A percentile compares a stretch with the other conserved stretches of the same genome.
These are phyloP conservation scores for Didymella exigua DNA, from an alignment of 2,329 filamentous ascomycete genomes.

Conservation along the genomic window DNA sequence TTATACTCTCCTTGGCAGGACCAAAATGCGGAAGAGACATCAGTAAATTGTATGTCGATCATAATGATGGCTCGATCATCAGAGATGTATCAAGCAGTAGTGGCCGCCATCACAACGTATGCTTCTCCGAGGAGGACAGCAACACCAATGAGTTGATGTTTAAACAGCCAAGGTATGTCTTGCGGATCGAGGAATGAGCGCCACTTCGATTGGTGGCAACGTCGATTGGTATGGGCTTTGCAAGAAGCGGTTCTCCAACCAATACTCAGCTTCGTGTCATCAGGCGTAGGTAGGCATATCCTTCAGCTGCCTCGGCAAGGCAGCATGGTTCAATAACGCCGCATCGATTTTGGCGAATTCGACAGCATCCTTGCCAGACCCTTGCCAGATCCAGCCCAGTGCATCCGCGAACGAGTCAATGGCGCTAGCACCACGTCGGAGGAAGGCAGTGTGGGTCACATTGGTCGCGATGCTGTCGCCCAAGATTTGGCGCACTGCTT, in stretches of 20 bases:
- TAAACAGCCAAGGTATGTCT: slow-evolving; percentile 22
- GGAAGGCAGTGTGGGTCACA: not conserved
- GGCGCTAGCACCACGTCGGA: not conserved
- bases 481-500: not conserved
- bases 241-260: slow-evolving; percentile 23
- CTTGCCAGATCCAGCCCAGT: not conserved
- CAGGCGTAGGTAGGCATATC: slow-evolving; percentile 29
- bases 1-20: slow-evolving; percentile 4
- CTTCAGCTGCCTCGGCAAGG: not conserved
- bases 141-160: slow-evolving; percentile 26
- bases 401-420: not conserved
- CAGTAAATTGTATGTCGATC: slow-evolving; percentile 24
- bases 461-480: not conserved
- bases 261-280: slow-evolving; percentile 21
- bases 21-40: slow-evolving; percentile 27
- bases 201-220: slow-evolving; percentile 17
- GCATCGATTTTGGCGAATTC: not conserved
- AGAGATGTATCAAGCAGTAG: slow-evolving; percentile 10
- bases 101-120: slow-evolving; percentile 49
- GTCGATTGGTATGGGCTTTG: slow-evolving; percentile 5
- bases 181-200: slow-evolving; percentile 15
- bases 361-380: not conserved
- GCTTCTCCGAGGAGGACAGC: slow-evolving; percentile 53
- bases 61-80: slow-evolving; percentile 7
- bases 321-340: not conserved